Evolutionary conservation across 2,329 filamentous ascomycete genomes (phyloP), one percentile per base, ranked within the genome.

Genomic region (Clonostachys rosea): DNA sequence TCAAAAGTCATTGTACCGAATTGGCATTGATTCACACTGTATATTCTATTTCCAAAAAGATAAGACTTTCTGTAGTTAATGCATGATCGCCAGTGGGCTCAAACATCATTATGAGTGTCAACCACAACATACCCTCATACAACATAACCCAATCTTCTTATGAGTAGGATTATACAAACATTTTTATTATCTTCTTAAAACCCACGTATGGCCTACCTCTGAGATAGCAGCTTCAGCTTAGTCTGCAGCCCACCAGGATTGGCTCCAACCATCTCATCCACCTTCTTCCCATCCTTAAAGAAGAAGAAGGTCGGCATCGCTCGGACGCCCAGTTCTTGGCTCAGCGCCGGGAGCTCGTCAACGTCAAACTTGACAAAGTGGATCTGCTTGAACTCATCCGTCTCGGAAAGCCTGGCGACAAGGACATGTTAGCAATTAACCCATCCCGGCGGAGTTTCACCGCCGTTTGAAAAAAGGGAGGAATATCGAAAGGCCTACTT

Each of bases 271-370:
- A 96, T 71, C 70, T 89, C 85, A 40, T 70, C 75, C 35, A 83
- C 68, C 75, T 88, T 86, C 66, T 89, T 66, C 54, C 87, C 90
- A 56, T 84, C 69, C 78, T 90, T 88, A 81, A 91, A 96, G 61
- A 95, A 67, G 48, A 87, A 61, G 74, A 97, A 96, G 30, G 90
- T 95, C 47, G 92, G 91, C 91, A 97, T 96, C 64, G 91, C 91
- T 58, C 88, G 83, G 66, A 97, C 81, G 54, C 81, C 82, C 53
- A 94, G 83, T 63, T 94, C 83, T 59, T 85, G 78, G 34, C 88
- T 83, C 44, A 96, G 78, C 2, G 88, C 83, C 55, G 84, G 74
- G 39, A 92, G 73, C 54, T 90, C 76, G 67, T 96, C 91, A 59
- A 96, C 91, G 67, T 97, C 91, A 63, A 96, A 75, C 80, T 96